phyloP scores from a whole-genome alignment of 345 rosid species.

The Hibiscus mutabilis region DNA sequence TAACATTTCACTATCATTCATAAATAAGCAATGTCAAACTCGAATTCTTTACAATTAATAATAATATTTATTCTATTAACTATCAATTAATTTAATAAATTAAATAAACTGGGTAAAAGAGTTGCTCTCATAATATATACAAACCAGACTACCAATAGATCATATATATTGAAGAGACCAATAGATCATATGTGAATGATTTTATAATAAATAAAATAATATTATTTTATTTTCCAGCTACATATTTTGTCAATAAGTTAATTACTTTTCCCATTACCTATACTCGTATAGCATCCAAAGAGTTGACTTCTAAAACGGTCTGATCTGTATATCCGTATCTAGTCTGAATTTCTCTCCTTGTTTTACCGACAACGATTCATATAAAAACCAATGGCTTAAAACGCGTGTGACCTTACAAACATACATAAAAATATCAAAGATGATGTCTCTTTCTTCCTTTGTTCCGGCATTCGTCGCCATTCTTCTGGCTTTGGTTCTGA shows the following conservation, averaged over 20 bases:
- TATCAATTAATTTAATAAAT: too few species aligned
- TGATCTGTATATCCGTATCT: neutral
- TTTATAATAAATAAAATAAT: too few species aligned
- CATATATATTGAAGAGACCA: too few species aligned
- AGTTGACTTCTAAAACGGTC: neutral
- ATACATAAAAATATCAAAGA: neutral
- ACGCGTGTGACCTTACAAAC: neutral
- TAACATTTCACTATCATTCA: too few species aligned
- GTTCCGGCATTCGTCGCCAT: neutral
- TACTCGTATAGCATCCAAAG: neutral
- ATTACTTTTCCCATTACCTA: neutral
- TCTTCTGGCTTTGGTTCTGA: conserved; percentile 23
- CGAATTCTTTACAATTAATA: too few species aligned
- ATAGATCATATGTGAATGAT: too few species aligned
- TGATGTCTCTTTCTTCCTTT: conserved; percentile 21
- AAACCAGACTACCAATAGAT: too few species aligned
- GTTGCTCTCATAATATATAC: too few species aligned
- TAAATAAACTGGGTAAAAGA: too few species aligned
- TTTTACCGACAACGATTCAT: neutral
- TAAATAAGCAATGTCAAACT: too few species aligned
- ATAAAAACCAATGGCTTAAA: neutral
- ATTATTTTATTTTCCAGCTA: too few species aligned
- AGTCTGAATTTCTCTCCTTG: conserved; percentile 21
- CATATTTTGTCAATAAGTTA: neutral
- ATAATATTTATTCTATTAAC: too few species aligned